Evolutionary conservation across 257 asterid genomes (phyloP), one percentile per base, ranked within the genome.

Genomic region (Echium plantagineum): DNA sequence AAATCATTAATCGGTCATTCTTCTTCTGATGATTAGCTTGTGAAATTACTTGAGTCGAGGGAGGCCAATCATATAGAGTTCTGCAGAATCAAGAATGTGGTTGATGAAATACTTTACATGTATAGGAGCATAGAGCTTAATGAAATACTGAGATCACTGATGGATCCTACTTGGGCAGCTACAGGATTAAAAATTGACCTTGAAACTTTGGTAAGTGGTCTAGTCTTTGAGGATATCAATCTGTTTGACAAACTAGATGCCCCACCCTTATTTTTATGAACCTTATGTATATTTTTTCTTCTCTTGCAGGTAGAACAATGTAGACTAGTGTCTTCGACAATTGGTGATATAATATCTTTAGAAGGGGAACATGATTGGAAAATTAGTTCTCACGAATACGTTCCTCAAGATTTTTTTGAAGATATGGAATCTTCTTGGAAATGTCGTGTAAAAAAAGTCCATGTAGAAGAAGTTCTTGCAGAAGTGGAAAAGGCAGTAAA

Each of bases 51-150:
- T 49, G 97, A 88, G 80, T 73, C 83, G 69, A 86, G 89, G 78
- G 98, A 91, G 82, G 91, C 94, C 67, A 91, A 88, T 81, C 98
- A 91, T 61, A 67, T 91, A 15, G 98, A 91, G 83, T 91, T 91
- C 70, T 84, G 87, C 84, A 91, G 86, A 71, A 85, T 88, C 70
- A 91, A 86, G 80, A 77, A 67, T 62, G 71, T 86, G 57, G 87
- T 88, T 61, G 97, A 85, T 68, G 94, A 91, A 57, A 68, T 86
- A 69, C 63, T 83, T 53, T 94, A 78, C 54, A 68, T 88, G 83
- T 48, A 81, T 66, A 66, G 67, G 63, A 80, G 79, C 67, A 58
- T 77, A 19, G 94, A 83, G 75, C 97, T 91, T 61, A 62, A 32
- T 24, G 77, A 82, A 73, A 80, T 91, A 69, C 67, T 91, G 52